Conservation (phyloP, 2,329 filamentous ascomycete genomes). For the Trichoderma sp. region DNA sequence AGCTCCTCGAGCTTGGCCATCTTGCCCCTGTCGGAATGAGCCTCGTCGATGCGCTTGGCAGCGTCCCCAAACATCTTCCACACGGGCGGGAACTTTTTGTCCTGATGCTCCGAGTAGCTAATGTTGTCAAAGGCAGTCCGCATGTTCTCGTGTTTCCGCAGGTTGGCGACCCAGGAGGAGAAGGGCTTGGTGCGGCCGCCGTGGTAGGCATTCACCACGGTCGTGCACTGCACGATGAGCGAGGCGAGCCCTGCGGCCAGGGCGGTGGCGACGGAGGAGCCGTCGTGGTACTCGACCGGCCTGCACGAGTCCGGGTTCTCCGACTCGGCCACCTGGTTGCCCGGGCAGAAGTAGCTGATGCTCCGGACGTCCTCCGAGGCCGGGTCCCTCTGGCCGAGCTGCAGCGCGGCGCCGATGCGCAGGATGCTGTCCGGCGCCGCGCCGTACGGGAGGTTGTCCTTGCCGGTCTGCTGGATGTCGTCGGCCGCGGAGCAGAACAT, state of each 20-base stretch:
- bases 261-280: not conserved
- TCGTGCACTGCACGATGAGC: not conserved
- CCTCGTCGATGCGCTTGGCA: not conserved
- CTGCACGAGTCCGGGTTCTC: not conserved
- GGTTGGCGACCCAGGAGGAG: not conserved
- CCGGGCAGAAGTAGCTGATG: not conserved
- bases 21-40: not conserved
- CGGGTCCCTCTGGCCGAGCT: not conserved
- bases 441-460: not conserved
- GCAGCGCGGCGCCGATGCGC: not conserved
- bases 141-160: not conserved
- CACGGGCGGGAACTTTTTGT: not conserved
- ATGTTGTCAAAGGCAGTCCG: constrained; percentile 1
- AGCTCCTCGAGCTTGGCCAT: not conserved
- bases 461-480: not conserved
- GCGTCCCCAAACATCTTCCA: constrained; percentile 1
- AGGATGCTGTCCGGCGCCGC: not conserved
- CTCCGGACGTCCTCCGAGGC: not conserved
- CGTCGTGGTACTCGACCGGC: not conserved
- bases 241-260: not conserved
- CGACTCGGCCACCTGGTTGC: not conserved
- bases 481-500: constrained; percentile 3
- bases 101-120: not conserved
- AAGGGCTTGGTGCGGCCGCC: no score
- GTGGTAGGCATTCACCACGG: not conserved